phyloP scores from a whole-genome alignment of 306 rosid genomes.

The Malus domestica region ASM211411v1 NC_041793.1:46116501-46117000 shows the following conservation, averaged over 20 bases:
- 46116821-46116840: conserved; percentile 78
- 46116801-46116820: conserved; percentile 72
- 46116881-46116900: conserved; percentile 64
- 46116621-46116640: conserved; percentile 81
- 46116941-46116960: conserved; percentile 75
- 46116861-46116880: conserved; percentile 72
- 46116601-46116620: conserved; percentile 71
- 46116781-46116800: conserved; percentile 81
- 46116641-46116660: conserved; percentile 69
- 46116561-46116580: conserved; percentile 77
- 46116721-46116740: conserved; percentile 85
- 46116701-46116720: conserved; percentile 48
- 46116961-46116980: conserved; percentile 51
- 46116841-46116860: conserved; percentile 66
- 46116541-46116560: conserved; percentile 76
- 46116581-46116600: conserved; percentile 86
- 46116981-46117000: conserved; percentile 55
- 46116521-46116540: conserved; percentile 73
- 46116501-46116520: conserved; percentile 54
- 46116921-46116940: conserved; percentile 79
- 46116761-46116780: conserved; percentile 55
- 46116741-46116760: conserved; percentile 66
- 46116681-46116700: conserved; percentile 34
- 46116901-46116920: conserved; percentile 54
- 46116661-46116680: conserved; percentile 48